A percentile compares a stretch with the other conserved stretches of the same genome.
These are phyloP conservation scores for Fraxinus excelsior DNA, from an alignment of 257 asterid genomes.

Conservation along the genomic window DNA sequence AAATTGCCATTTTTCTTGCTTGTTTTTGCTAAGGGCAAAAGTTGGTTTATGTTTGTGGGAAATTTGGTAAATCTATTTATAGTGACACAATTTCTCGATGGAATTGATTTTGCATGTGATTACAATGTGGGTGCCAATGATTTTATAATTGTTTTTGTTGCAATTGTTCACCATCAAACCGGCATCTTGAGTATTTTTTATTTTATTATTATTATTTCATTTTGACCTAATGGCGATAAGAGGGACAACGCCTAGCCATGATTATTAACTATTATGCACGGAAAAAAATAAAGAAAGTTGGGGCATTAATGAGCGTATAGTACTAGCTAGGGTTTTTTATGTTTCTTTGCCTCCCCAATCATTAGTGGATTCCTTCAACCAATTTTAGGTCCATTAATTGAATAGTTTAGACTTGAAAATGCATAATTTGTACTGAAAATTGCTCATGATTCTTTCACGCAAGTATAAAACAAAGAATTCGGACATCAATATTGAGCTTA, in stretches of 20 bases:
- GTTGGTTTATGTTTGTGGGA: conserved; percentile 21
- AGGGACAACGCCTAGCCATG: conserved; percentile 29
- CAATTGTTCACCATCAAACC: conserved; percentile 38
- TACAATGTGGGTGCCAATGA: conserved; percentile 33
- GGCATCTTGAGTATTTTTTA: conserved; percentile 28
- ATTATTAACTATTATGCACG: not conserved
- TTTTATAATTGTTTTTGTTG: conserved; percentile 36
- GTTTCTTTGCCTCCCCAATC: conserved; percentile 46
- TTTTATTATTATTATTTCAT: too few relatives aligned
- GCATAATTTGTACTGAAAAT: not conserved
- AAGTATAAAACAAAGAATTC: not conserved
- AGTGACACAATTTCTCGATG: conserved; percentile 24
- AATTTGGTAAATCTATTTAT: conserved; percentile 32
- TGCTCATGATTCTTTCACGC: not conserved
- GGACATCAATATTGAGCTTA: not conserved
- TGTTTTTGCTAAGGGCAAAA: not conserved
- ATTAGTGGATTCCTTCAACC: conserved; percentile 38
- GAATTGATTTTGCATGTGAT: conserved; percentile 45
- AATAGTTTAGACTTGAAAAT: not conserved
- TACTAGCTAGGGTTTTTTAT: conserved; percentile 16
- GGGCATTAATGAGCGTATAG: conserved; percentile 17
- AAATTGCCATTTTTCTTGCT: conserved; percentile 42
- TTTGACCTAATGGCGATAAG: conserved; percentile 23
- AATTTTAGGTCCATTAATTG: conserved; percentile 3
- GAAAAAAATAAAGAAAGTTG: not conserved